phyloP scores from a whole-genome alignment of 2,329 filamentous ascomycete species.

The Claviceps sp. region DNA sequence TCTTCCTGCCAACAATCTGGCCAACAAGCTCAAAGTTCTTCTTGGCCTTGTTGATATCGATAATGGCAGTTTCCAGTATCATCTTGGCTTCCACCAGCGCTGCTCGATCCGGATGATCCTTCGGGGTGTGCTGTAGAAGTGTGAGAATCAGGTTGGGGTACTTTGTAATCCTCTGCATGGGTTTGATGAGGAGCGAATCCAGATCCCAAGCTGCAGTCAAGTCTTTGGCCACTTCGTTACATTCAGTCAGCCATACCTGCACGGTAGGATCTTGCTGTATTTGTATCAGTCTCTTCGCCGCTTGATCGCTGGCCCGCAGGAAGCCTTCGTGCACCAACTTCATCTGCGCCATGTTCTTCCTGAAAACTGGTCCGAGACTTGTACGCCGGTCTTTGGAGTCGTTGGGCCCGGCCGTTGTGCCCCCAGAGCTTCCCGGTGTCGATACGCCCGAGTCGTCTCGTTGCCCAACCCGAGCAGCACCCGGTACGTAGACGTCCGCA shows the following conservation, averaged over 20 bases:
- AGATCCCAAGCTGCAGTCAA: slow-evolving; percentile 90
- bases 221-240: slow-evolving; percentile 82
- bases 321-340: slow-evolving; percentile 48
- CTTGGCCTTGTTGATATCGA: slow-evolving; percentile 90
- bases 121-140: slow-evolving; percentile 64
- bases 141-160: slow-evolving; percentile 79
- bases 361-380: slow-evolving; percentile 39
- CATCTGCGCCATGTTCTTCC: slow-evolving; percentile 45
- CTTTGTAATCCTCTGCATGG: slow-evolving; percentile 86
- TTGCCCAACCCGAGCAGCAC: slow-evolving; percentile 29
- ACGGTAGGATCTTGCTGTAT: slow-evolving; percentile 51
- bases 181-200: slow-evolving; percentile 93
- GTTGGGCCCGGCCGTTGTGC: slow-evolving; percentile 27
- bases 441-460: slow-evolving; percentile 28
- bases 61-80: slow-evolving; percentile 50
- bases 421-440: slow-evolving; percentile 21
- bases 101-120: slow-evolving; percentile 69
- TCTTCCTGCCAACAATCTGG: slow-evolving; percentile 72
- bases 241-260: slow-evolving; percentile 83
- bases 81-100: slow-evolving; percentile 42
- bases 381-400: slow-evolving; percentile 41
- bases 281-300: slow-evolving; percentile 45
- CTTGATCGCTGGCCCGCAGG: slow-evolving; percentile 48
- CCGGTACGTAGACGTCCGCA: slow-evolving; percentile 63
- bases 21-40: slow-evolving; percentile 88